Percentiles rank a stretch among this genome's conserved stretches.
These are phyloP conservation scores for Phytophthora pinifolia DNA, from an alignment of 352 stramenopile species.

Conservation along the genomic window DNA sequence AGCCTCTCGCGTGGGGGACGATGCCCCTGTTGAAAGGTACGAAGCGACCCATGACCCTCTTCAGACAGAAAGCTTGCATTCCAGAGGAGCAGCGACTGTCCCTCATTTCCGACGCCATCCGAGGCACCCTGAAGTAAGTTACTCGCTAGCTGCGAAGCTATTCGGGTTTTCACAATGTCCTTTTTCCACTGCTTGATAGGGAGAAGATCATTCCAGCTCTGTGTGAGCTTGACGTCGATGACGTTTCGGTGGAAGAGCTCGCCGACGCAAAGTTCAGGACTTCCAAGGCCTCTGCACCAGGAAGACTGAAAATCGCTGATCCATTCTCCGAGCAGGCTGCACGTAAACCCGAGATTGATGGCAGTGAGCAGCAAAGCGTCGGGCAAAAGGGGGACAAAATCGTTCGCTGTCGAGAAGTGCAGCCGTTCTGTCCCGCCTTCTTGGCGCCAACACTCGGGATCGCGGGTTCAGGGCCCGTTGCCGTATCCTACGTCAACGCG, in stretches of 20 bases:
- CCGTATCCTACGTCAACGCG: constrained; percentile 53
- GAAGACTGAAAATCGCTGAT: constrained; percentile 32
- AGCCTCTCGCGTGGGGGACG: constrained; percentile 64
- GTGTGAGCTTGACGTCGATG: constrained; percentile 64
- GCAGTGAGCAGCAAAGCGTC: neutral
- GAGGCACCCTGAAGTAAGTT: constrained; percentile 52
- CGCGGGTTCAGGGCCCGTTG: constrained; percentile 51
- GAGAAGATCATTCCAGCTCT: constrained; percentile 51
- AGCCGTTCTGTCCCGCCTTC: constrained; percentile 57
- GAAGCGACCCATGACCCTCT: constrained; percentile 58
- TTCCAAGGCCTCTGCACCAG: neutral
- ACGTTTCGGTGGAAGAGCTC: constrained; percentile 43
- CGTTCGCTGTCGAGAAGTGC: constrained; percentile 51
- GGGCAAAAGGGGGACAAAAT: constrained; percentile 2
- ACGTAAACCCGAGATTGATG: neutral
- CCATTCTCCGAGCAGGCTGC: constrained; percentile 33
- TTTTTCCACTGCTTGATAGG: constrained; percentile 16
- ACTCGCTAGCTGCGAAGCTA: neutral
- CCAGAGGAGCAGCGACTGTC: constrained; percentile 61
- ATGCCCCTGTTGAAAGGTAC: constrained; percentile 45
- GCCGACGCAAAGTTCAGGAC: constrained; percentile 43
- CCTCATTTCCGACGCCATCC: constrained; percentile 51
- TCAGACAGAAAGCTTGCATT: constrained; percentile 57
- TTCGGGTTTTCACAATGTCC: neutral
- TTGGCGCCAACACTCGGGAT: constrained; percentile 39